Base-by-base conservation (phyloP, 192 early-diverging fungal species). In the Backusella sp. region DNA sequence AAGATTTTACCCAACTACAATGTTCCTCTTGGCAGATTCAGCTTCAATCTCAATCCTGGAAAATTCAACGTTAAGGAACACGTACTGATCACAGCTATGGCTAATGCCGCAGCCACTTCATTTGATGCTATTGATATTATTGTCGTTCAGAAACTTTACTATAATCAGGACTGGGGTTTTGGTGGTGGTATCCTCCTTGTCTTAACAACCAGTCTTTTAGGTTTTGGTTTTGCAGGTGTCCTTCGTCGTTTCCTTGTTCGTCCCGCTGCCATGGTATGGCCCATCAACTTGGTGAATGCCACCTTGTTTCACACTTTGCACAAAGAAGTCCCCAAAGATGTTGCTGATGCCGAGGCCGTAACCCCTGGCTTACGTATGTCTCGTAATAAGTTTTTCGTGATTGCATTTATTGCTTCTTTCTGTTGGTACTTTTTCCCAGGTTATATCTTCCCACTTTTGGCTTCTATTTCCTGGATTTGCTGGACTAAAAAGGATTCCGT, bases 61-160 rank as follows among this genome's bases (percentile, higher is more conserved):
- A 95, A 93, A 9, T 97, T 96, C 85, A 90, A 86, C 73, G 90
- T 95, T 78, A 98, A 98, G 78, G 96, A 96, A 73, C 94, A 96
- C 75, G 94, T 92, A 4, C 83, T 97, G 26, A 93, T 95, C 32
- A 90, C 89, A 21, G 86, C 95, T 68, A 91, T 95, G 80, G 91
- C 91, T 35, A 90, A 89, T 46, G 87, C 91, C 12, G 90, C 88
- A 30, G 91, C 87, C 8, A 89, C 89, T 44, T 90, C 91, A n/a
- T 85, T 90, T 49, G 92, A 94, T 79, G 92, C 91, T 3, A 91
- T 92, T 72, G 93, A 94, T 77, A 90, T 93, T 28, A 88, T 94
- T 49, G 89, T 89, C 0, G 89, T 92, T 56, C 91, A 93, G 76
- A 49, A 79, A 42, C 76, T 93, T 46, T 94, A 87, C 74, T 94